Percentiles rank a stretch among this genome's conserved stretches.
phyloP scores from a whole-genome alignment of 2,329 filamentous ascomycete species.

The Plectosphaerella sp. region DNA sequence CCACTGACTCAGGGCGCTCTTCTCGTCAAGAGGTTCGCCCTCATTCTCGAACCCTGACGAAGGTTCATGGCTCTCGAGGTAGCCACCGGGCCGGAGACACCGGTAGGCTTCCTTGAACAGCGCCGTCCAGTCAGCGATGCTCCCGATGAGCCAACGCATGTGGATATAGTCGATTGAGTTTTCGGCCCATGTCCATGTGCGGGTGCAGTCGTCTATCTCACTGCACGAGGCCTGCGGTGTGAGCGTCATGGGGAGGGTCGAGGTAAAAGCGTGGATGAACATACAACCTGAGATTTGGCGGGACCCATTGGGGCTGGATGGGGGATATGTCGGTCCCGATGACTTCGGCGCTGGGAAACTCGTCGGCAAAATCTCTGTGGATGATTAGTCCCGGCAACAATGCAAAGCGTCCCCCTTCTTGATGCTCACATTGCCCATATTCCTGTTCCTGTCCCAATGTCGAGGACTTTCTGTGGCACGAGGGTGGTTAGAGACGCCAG shows the following conservation, averaged over 20 bases:
- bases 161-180: constrained; percentile 54
- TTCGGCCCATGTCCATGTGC: constrained; percentile 39
- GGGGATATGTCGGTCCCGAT: constrained; percentile 54
- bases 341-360: constrained; percentile 37
- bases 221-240: neutral
- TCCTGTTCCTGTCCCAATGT: neutral
- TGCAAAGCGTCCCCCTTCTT: neutral
- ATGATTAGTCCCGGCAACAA: neutral
- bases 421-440: constrained; percentile 2
- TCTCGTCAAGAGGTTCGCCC: constrained; percentile 17
- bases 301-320: constrained; percentile 51
- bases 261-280: constrained; percentile 4
- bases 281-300: constrained; percentile 1
- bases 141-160: constrained; percentile 29
- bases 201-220: constrained; percentile 58
- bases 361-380: constrained; percentile 33
- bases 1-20: constrained; percentile 24
- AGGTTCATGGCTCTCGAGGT: constrained; percentile 26
- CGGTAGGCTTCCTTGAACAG: constrained; percentile 20
- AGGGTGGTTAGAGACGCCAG: neutral
- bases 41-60: constrained; percentile 17
- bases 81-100: constrained; percentile 11
- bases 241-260: constrained; percentile 16
- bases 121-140: constrained; percentile 19
- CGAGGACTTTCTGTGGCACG: neutral